Evolutionary conservation across 2,329 filamentous ascomycete species (phyloP).

Genomic region (Colletotrichum navitas): DNA sequence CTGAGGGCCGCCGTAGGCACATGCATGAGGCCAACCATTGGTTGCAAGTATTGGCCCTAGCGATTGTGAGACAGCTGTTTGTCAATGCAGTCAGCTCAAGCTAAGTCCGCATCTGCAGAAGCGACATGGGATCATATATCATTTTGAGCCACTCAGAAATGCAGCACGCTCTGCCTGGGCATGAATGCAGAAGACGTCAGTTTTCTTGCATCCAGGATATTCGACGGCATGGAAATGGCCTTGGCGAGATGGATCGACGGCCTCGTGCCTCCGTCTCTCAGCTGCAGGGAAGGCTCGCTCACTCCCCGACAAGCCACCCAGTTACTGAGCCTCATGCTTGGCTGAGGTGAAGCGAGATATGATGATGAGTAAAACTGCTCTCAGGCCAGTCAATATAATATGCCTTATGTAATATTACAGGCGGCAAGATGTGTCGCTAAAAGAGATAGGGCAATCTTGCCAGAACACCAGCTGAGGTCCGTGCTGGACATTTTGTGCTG

Average conservation of each 20-base stretch:
- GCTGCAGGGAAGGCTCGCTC: neutral
- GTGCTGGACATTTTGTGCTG: neutral
- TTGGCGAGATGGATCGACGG: conserved; percentile 1
- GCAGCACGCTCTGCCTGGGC: neutral
- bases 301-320: neutral
- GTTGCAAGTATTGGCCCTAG: neutral
- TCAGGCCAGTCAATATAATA: neutral
- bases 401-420: too few species aligned
- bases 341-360: neutral
- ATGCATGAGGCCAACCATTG: neutral
- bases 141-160: neutral
- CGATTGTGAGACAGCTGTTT: neutral
- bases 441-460: neutral
- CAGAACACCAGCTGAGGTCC: conserved; percentile 2
- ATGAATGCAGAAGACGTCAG: neutral
- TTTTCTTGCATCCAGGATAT: neutral
- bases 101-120: neutral
- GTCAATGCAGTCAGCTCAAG: neutral
- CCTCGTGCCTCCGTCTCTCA: conserved; percentile 4
- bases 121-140: neutral
- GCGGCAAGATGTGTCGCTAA: neutral
- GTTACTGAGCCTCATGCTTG: too few species aligned
- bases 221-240: neutral
- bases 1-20: too few species aligned
- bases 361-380: neutral